Percentiles rank a stretch among this genome's conserved stretches.
phyloP scores from a whole-genome alignment of 495 filamentous ascomycete species.

The Annulohypoxylon nitens region DNA sequence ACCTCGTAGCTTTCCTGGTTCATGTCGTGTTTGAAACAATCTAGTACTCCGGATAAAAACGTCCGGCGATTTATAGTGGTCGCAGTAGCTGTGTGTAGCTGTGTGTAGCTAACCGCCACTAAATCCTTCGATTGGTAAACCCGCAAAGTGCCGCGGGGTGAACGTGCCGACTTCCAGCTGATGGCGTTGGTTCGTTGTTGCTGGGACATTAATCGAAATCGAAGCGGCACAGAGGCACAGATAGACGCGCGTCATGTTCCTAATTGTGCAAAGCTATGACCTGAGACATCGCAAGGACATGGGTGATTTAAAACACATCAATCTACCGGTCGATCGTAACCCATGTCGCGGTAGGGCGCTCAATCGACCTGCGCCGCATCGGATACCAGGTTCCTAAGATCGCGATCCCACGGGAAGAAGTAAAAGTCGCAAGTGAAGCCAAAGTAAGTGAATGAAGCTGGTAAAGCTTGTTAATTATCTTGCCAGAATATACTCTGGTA shows the following conservation, averaged over 20 bases:
- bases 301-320: neutral
- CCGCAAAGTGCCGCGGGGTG: neutral
- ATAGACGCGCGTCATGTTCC: slow-evolving; percentile 2
- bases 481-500: slow-evolving; percentile 13
- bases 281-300: slow-evolving; percentile 1
- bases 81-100: neutral
- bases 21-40: neutral
- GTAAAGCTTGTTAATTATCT: neutral
- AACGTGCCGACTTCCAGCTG: neutral
- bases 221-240: neutral
- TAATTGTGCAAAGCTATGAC: neutral
- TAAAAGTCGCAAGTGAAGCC: neutral
- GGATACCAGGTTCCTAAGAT: neutral
- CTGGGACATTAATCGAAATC: neutral
- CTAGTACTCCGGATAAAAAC: neutral
- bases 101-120: neutral
- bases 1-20: neutral
- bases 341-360: neutral
- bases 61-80: neutral
- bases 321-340: neutral
- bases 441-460: neutral
- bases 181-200: neutral
- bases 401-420: neutral
- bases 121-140: neutral
- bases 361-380: neutral